Conservation (phyloP, 768 basidiomycete species). For the Butyriboletus loyo region DNA sequence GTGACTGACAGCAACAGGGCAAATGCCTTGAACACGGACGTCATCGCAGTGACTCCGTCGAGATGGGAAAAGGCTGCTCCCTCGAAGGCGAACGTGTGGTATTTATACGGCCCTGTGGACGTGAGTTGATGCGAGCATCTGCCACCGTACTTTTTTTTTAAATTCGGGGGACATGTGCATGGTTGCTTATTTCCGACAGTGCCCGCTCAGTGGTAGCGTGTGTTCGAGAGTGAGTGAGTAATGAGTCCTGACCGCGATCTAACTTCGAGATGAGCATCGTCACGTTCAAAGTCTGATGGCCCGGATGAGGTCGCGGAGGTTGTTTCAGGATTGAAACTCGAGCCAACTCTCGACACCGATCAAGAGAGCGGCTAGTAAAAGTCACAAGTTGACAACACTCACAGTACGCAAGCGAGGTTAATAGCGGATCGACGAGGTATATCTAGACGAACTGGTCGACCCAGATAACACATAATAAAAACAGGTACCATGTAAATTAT, state of each 20-base stretch:
- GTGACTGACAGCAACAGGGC: conserved; percentile 10
- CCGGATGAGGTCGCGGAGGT: no score
- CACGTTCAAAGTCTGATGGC: no score
- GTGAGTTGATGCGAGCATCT: neutral
- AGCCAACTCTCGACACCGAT: neutral
- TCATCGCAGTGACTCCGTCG: conserved; percentile 18
- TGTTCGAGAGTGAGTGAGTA: no score
- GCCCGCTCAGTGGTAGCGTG: no score
- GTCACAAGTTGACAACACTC: neutral
- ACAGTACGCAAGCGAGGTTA: neutral
- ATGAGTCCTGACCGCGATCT: no score
- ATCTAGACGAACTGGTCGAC: neutral
- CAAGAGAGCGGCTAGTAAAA: neutral
- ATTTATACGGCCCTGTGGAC: neutral
- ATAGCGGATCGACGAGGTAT: conserved; percentile 1
- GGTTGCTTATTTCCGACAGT: neutral
- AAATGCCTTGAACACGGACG: conserved; percentile 10
- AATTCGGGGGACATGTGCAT: neutral
- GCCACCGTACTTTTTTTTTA: conserved; percentile 2
- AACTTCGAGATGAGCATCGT: no score
- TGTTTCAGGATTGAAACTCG: no score
- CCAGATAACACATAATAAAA: neutral
- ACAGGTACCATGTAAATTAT: conserved; percentile 8
- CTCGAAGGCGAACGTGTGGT: neutral
- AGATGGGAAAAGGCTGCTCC: neutral